Evolutionary conservation across 768 basidiomycete species (phyloP).

Genomic region (Panaeolus cyanescens): DNA sequence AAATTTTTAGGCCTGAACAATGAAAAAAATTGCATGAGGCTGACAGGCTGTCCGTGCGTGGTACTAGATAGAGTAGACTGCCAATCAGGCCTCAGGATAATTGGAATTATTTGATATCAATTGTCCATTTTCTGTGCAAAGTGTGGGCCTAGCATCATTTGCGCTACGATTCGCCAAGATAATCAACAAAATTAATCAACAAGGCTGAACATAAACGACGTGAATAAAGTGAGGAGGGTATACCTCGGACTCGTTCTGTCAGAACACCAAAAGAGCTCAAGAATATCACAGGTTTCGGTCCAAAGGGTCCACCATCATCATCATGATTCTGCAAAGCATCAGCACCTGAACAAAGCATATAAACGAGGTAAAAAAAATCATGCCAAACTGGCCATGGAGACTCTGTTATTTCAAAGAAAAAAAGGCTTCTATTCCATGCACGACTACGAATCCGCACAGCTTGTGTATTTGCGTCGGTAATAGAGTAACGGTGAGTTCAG

Average conservation of each 20-base stretch:
- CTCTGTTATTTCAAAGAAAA: background rate
- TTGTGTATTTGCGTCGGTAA: slow-evolving; percentile 61
- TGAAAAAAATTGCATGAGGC: background rate
- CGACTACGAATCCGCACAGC: slow-evolving; percentile 26
- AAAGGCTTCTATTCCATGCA: background rate
- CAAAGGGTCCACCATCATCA: too few species aligned
- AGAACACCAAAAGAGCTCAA: too few species aligned
- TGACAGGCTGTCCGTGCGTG: background rate
- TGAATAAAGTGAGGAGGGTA: background rate
- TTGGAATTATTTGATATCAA: too few species aligned
- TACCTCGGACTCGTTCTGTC: background rate
- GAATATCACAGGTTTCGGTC: too few species aligned
- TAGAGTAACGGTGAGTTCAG: slow-evolving; percentile 57
- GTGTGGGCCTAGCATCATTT: too few species aligned
- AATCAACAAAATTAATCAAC: too few species aligned
- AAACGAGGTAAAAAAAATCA: too few species aligned
- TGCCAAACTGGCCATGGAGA: too few species aligned
- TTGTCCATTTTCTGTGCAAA: background rate
- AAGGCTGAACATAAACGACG: too few species aligned
- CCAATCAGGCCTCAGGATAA: too few species aligned
- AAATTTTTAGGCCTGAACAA: background rate
- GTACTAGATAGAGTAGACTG: background rate
- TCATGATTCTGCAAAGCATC: background rate
- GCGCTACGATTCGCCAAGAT: too few species aligned
- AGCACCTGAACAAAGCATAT: background rate